phyloP scores from a whole-genome alignment of 148 eudicot genomes.

The Cornus kousa region DNA sequence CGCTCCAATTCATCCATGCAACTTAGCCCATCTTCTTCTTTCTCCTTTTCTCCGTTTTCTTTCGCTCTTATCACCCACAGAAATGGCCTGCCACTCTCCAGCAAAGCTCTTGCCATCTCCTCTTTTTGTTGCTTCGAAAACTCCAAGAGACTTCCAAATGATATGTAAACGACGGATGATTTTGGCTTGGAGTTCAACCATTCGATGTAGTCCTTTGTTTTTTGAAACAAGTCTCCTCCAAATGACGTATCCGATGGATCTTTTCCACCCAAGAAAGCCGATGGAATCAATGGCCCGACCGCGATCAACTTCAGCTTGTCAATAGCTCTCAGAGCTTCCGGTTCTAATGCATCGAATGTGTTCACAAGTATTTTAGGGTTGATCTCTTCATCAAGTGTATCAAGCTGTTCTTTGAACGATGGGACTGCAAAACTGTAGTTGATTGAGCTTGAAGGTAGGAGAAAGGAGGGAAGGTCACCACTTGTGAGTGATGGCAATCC shows the following conservation, averaged over 20 bases:
- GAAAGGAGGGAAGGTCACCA: slow-evolving; percentile 50
- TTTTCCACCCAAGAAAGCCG: slow-evolving; percentile 26
- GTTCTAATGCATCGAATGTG: slow-evolving; percentile 46
- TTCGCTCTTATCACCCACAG: slow-evolving; percentile 56
- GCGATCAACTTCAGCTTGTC: slow-evolving; percentile 26
- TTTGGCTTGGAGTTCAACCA: slow-evolving; percentile 46
- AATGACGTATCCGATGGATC: slow-evolving; percentile 25
- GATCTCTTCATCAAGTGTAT: slow-evolving; percentile 27
- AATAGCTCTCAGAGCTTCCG: slow-evolving; percentile 29
- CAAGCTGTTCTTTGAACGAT: slow-evolving; percentile 30
- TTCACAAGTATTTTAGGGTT: slow-evolving; percentile 42
- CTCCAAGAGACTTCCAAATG: slow-evolving; percentile 50
- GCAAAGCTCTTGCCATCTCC: slow-evolving; percentile 41
- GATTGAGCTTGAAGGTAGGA: slow-evolving; percentile 27
- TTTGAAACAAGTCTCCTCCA: slow-evolving; percentile 20
- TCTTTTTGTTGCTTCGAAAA: slow-evolving; percentile 29
- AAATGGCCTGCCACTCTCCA: slow-evolving; percentile 37
- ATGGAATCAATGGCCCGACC: slow-evolving; percentile 36
- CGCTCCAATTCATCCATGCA: slow-evolving; percentile 35
- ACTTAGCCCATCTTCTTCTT: slow-evolving; percentile 20
- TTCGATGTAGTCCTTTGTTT: slow-evolving; percentile 24
- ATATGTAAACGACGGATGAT: slow-evolving; percentile 49
- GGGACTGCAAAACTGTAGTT: slow-evolving; percentile 27
- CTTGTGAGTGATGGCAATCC: slow-evolving; percentile 30
- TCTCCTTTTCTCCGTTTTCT: neutral